Percentiles rank a stretch among this genome's conserved stretches.
phyloP scores from a whole-genome alignment of 2,329 filamentous ascomycete species.

The Phyllosticta capitalensis region DNA sequence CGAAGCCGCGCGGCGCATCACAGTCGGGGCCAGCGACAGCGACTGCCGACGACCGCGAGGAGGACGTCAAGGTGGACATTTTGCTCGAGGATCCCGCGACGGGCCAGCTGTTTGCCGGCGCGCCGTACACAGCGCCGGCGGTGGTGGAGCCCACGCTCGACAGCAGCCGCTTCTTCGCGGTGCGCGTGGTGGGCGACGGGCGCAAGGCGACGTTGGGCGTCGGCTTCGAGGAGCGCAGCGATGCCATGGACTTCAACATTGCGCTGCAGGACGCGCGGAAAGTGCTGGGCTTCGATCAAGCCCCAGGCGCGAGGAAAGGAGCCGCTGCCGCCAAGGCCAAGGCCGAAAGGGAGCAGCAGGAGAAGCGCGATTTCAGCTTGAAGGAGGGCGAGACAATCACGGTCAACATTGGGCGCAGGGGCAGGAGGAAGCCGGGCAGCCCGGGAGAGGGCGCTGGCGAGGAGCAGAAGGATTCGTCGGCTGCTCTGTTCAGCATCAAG shows the following conservation, averaged over 20 bases:
- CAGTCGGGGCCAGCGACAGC: background rate
- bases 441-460: constrained; percentile 22
- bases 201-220: constrained; percentile 73
- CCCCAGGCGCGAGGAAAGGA: background rate
- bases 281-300: constrained; percentile 50
- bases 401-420: constrained; percentile 59
- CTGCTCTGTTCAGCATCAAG: constrained; percentile 60
- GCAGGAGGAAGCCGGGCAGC: constrained; percentile 27
- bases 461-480: constrained; percentile 30
- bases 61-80: constrained; percentile 62
- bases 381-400: constrained; percentile 88
- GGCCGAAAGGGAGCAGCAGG: constrained; percentile 38
- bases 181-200: constrained; percentile 66
- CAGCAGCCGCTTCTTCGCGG: constrained; percentile 73
- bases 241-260: constrained; percentile 79
- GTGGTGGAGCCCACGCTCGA: constrained; percentile 72
- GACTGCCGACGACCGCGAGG: constrained; percentile 21
- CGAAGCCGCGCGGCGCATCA: constrained; percentile 19
- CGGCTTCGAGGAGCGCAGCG: constrained; percentile 77
- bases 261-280: constrained; percentile 69
- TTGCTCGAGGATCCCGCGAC: constrained; percentile 66
- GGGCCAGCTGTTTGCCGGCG: constrained; percentile 73
- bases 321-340: constrained; percentile 18
- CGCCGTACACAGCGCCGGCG: constrained; percentile 58
- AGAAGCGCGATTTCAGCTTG: constrained; percentile 67